Evolutionary conservation across 2,329 filamentous ascomycete species (phyloP).

Genomic region (Lachnellula occidentalis): DNA sequence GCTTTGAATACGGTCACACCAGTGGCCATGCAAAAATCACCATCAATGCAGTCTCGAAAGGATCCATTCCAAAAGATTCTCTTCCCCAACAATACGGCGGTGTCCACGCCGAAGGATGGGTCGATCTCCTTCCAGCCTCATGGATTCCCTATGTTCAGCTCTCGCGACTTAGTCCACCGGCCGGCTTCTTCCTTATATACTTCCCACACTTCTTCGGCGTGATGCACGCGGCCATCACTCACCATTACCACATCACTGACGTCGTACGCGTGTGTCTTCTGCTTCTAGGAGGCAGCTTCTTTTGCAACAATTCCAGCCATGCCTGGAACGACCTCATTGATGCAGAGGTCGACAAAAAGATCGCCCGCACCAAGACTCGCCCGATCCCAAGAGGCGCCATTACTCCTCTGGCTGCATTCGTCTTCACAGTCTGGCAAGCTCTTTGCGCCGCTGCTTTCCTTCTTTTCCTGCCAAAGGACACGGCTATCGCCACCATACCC

Average conservation of each 20-base stretch:
- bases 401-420: neutral
- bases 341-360: neutral
- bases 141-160: neutral
- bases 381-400: conserved; percentile 1
- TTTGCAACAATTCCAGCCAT: neutral
- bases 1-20: no score
- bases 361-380: neutral
- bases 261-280: neutral
- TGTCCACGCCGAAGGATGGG: neutral
- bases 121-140: neutral
- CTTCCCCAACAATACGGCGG: neutral
- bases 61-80: neutral
- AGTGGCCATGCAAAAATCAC: neutral
- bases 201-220: neutral
- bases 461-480: neutral
- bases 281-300: neutral
- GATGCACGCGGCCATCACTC: neutral
- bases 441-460: neutral
- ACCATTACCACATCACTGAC: neutral
- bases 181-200: neutral
- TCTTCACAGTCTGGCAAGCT: neutral
- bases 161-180: neutral
- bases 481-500: neutral
- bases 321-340: conserved; percentile 5
- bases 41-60: neutral